These are phyloP conservation scores for Pestalotiopsis sp. DNA, from an alignment of 2,329 filamentous ascomycete genomes.

Conservation along the genomic window DNA sequence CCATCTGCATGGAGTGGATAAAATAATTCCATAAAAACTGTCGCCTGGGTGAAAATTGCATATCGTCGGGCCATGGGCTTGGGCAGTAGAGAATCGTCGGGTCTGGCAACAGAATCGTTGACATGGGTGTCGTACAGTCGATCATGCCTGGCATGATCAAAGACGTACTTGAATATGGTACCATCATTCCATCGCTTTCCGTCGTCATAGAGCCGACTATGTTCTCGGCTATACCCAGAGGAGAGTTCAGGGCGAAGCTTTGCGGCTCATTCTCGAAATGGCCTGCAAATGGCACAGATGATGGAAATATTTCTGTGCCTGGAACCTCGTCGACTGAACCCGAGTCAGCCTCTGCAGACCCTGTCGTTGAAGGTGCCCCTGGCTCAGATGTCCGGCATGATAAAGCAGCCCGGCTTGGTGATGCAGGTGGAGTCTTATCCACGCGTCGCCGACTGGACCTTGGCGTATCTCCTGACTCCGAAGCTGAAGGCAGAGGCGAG, in stretches of 20 bases:
- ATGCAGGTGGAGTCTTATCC: not conserved
- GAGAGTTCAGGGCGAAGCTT: not conserved
- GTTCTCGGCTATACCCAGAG: not conserved
- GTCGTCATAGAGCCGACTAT: not conserved
- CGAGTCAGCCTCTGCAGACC: not conserved
- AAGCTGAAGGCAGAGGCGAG: too few species aligned
- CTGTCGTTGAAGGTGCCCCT: not conserved
- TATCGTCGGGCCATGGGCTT: not conserved
- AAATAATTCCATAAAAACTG: not conserved
- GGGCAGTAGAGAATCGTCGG: not conserved
- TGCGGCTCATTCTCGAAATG: not conserved
- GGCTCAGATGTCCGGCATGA: not conserved
- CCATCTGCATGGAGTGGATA: not conserved
- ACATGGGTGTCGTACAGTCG: not conserved
- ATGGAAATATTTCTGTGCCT: not conserved
- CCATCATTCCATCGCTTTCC: not conserved
- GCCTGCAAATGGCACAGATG: not conserved
- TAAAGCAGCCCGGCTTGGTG: not conserved
- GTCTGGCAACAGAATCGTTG: not conserved
- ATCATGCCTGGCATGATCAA: not conserved
- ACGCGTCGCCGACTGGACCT: not conserved
- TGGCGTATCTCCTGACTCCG: not conserved
- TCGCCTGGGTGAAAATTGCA: not conserved
- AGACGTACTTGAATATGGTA: not conserved
- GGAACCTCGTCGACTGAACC: not conserved